Evolutionary conservation across 2,329 filamentous ascomycete genomes (phyloP).

Genomic region (Epichloe sp.): DNA sequence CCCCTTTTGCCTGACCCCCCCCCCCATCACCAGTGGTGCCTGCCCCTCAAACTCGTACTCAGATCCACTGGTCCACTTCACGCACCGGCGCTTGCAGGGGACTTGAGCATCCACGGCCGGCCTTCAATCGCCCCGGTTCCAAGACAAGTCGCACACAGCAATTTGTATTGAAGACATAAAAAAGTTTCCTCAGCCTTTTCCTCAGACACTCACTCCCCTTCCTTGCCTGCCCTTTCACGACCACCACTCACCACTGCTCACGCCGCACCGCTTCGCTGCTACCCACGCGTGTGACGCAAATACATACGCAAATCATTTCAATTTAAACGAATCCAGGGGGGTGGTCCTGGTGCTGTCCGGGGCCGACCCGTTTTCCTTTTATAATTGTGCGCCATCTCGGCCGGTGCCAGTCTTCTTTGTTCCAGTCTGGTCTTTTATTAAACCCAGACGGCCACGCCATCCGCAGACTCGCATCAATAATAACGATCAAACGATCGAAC

Average conservation of each 20-base stretch:
- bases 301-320: not conserved
- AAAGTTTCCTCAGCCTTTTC: not conserved
- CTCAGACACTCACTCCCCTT: not conserved
- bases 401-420: not conserved
- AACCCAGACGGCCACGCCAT: too few relatives aligned
- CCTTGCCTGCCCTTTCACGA: not conserved
- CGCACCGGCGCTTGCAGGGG: not conserved
- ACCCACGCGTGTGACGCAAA: not conserved
- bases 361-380: slow-evolving; percentile 2
- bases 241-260: not conserved
- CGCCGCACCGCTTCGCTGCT: slow-evolving; percentile 1
- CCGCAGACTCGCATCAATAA: too few relatives aligned
- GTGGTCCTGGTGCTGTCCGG: not conserved
- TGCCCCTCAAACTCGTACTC: not conserved
- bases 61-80: not conserved
- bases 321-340: not conserved
- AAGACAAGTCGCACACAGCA: too few relatives aligned
- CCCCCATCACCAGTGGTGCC: too few relatives aligned
- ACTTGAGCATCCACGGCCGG: too few relatives aligned
- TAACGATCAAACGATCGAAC: too few relatives aligned
- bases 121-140: too few relatives aligned
- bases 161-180: too few relatives aligned
- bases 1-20: too few relatives aligned
- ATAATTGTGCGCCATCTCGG: slow-evolving; percentile 1
- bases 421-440: not conserved